Evolutionary conservation across 164 flowering plant species (phyloP).

Genomic region (Santalum album): DNA sequence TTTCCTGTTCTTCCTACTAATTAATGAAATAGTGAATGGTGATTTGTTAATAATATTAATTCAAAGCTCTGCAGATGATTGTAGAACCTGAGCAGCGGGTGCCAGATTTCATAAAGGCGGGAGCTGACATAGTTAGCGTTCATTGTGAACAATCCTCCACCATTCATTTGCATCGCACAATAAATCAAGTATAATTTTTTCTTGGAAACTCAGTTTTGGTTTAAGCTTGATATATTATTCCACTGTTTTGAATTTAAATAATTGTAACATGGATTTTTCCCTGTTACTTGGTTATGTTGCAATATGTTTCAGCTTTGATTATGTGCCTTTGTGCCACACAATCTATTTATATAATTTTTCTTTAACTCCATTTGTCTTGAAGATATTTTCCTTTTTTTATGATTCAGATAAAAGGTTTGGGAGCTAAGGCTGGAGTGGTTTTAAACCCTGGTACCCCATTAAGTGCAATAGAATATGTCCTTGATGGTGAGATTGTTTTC

Average conservation of each 20-base stretch:
- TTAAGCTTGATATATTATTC: no score
- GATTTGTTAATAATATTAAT: constrained; percentile 12
- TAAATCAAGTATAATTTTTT: constrained; percentile 54
- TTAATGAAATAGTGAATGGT: no score
- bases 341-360: not conserved
- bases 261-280: not conserved
- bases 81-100: constrained; percentile 98
- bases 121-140: constrained; percentile 95
- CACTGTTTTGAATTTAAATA: not conserved
- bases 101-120: constrained; percentile 94
- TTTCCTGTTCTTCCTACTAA: no score
- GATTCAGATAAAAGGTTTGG: constrained; percentile 73
- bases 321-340: not conserved
- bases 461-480: constrained; percentile 74
- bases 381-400: constrained; percentile 3
- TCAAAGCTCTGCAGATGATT: constrained; percentile 63
- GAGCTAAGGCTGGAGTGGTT: constrained; percentile 99
- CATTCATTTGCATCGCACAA: constrained; percentile 87
- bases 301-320: no score
- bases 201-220: not conserved
- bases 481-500: constrained; percentile 65
- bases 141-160: constrained; percentile 95
- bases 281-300: no score
- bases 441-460: constrained; percentile 88
- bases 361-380: not conserved